These are phyloP conservation scores for Recurvomyces mirabilis DNA, from an alignment of 495 filamentous ascomycete species.

Conservation along the genomic window DNA sequence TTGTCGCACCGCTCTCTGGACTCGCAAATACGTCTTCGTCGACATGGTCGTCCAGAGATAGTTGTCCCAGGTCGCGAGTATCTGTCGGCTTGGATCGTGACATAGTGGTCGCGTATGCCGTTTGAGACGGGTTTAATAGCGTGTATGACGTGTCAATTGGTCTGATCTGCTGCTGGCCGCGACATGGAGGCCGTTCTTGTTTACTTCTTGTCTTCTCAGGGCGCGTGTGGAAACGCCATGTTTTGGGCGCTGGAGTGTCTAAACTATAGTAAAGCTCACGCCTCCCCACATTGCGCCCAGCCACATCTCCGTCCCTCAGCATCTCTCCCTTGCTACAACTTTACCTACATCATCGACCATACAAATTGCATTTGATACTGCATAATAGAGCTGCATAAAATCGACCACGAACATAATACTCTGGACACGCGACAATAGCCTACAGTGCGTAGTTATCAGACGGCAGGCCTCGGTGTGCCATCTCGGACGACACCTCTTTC, in stretches of 20 bases:
- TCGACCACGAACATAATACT: too few species aligned
- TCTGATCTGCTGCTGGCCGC: conserved; percentile 4
- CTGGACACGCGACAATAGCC: too few species aligned
- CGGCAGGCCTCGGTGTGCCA: too few species aligned
- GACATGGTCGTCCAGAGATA: conserved; percentile 35
- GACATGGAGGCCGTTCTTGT: conserved; percentile 8
- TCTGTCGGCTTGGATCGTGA: conserved; percentile 8
- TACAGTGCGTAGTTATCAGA: too few species aligned
- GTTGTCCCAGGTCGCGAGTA: conserved; percentile 15
- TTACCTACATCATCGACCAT: too few species aligned
- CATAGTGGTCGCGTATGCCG: conserved; percentile 9
- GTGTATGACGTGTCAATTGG: conserved; percentile 4
- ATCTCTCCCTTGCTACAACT: too few species aligned
- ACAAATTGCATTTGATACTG: too few species aligned
- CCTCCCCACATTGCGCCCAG: too few species aligned
- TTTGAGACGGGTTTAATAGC: not conserved
- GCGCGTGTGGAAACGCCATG: conserved; percentile 6
- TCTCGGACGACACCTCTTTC: too few species aligned
- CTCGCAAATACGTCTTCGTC: conserved; percentile 64
- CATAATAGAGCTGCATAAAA: too few species aligned
- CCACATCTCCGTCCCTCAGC: too few species aligned
- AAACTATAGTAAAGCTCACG: not conserved
- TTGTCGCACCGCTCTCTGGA: conserved; percentile 39
- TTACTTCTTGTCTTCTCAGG: conserved; percentile 1
- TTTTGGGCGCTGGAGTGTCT: not conserved